These are phyloP conservation scores for Venturia carpophila DNA, from an alignment of 2,329 filamentous ascomycete species.

Conservation along the genomic window DNA sequence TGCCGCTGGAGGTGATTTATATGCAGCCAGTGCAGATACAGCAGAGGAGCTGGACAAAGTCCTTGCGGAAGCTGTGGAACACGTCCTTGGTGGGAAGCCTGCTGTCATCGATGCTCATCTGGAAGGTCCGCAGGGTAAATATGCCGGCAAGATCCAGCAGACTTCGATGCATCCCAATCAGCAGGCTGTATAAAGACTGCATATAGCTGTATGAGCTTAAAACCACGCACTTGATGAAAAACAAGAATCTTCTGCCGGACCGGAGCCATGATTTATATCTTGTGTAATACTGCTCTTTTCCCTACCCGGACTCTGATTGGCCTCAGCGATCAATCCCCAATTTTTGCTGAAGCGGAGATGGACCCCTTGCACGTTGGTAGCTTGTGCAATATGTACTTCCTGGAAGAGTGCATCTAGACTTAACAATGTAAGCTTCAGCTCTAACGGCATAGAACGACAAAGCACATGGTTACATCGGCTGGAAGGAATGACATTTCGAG, in stretches of 20 bases:
- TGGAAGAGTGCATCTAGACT: too few species aligned
- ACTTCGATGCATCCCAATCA: constrained; percentile 1
- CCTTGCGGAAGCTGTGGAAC: constrained; percentile 51
- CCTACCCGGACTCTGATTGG: too few species aligned
- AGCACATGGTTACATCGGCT: too few species aligned
- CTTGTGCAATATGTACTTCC: too few species aligned
- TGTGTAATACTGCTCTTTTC: neutral
- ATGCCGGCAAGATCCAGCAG: constrained; percentile 3
- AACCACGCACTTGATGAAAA: neutral
- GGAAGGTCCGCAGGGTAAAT: constrained; percentile 11
- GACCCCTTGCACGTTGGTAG: too few species aligned
- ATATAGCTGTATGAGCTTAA: neutral
- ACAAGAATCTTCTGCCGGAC: too few species aligned
- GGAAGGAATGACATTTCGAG: too few species aligned
- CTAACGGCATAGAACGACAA: too few species aligned
- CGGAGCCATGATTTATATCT: too few species aligned
- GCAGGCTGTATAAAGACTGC: neutral
- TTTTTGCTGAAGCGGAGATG: too few species aligned
- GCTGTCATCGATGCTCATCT: constrained; percentile 51
- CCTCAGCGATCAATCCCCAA: too few species aligned
- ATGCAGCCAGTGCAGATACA: constrained; percentile 52
- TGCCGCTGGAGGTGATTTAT: constrained; percentile 53
- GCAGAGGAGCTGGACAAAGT: constrained; percentile 47
- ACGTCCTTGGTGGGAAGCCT: constrained; percentile 48
- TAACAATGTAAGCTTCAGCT: too few species aligned